phyloP scores from a whole-genome alignment of 192 early-diverging fungal species.

The Lunasporangiospora selenospora region DNA sequence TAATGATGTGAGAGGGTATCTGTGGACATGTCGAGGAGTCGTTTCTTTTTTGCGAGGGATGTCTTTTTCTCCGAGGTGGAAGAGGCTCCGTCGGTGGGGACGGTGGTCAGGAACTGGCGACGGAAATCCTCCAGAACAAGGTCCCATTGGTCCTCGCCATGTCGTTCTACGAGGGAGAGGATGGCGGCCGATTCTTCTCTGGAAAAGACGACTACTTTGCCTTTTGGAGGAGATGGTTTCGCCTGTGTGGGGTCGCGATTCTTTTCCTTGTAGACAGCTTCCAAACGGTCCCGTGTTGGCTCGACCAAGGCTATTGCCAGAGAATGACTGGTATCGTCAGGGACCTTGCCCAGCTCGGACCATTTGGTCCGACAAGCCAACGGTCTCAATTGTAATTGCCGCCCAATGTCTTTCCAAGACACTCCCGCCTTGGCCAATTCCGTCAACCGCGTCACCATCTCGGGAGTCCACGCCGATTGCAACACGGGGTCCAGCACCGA shows the following conservation, averaged over 20 bases:
- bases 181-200: constrained; percentile 9
- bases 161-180: constrained; percentile 5
- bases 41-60: no score
- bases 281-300: no score
- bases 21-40: constrained; percentile 7
- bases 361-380: constrained; percentile 15
- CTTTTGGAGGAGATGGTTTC: background rate
- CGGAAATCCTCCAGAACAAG: constrained; percentile 13
- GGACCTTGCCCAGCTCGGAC: background rate
- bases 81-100: background rate
- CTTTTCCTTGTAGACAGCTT: no score
- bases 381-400: constrained; percentile 18
- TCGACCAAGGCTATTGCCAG: no score
- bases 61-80: no score
- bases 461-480: constrained; percentile 2
- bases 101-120: constrained; percentile 11
- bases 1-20: constrained; percentile 10
- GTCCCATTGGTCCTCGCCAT: constrained; percentile 18
- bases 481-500: constrained; percentile 16
- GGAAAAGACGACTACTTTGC: constrained; percentile 15
- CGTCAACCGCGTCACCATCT: constrained; percentile 6
- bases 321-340: no score
- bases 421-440: constrained; percentile 7
- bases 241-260: no score
- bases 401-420: constrained; percentile 18